Conservation (phyloP, 176 grass and related monocot genomes). For the Lolium multiflorum region DNA sequence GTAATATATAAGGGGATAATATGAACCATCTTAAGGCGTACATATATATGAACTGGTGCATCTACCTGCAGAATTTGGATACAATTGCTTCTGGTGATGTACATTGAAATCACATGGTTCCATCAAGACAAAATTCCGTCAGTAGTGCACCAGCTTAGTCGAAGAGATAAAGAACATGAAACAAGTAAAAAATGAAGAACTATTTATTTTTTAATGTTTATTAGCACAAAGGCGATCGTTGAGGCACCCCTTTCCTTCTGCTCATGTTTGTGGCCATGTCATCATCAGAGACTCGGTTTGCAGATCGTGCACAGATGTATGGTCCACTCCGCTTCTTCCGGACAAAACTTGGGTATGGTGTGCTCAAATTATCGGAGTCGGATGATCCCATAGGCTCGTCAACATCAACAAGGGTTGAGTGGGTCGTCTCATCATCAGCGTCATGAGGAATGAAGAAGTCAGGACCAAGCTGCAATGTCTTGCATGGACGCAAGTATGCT, state of each 20-base stretch:
- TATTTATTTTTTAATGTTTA: conserved; percentile 48
- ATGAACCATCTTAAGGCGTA: conserved; percentile 54
- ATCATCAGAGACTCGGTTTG: conserved; percentile 71
- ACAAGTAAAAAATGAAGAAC: conserved; percentile 38
- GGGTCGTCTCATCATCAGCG: conserved; percentile 88
- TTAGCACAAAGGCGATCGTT: conserved; percentile 96
- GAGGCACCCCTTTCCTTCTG: conserved; percentile 93
- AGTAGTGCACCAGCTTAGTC: conserved; percentile 52
- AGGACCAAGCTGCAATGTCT: conserved; percentile 88
- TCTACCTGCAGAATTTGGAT: conserved; percentile 62
- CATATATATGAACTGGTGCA: conserved; percentile 65
- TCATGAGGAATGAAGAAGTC: conserved; percentile 97
- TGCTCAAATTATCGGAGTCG: conserved; percentile 87
- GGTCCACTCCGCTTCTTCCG: conserved; percentile 70
- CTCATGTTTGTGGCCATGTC: conserved; percentile 84
- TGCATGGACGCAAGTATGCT: conserved; percentile 78
- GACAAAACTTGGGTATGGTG: conserved; percentile 61
- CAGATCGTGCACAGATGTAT: conserved; percentile 76
- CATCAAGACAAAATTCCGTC: conserved; percentile 66
- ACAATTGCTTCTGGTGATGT: conserved; percentile 68
- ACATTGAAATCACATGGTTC: conserved; percentile 62
- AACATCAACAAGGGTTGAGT: conserved; percentile 85
- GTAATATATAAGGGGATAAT: conserved; percentile 30
- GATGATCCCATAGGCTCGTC: conserved; percentile 89
- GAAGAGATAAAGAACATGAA: conserved; percentile 49